A percentile compares a stretch with the other conserved stretches of the same genome.
Evolutionary conservation across 23 red algal genomes (phyloP).

Genomic region (Agarophyton chilense): DNA sequence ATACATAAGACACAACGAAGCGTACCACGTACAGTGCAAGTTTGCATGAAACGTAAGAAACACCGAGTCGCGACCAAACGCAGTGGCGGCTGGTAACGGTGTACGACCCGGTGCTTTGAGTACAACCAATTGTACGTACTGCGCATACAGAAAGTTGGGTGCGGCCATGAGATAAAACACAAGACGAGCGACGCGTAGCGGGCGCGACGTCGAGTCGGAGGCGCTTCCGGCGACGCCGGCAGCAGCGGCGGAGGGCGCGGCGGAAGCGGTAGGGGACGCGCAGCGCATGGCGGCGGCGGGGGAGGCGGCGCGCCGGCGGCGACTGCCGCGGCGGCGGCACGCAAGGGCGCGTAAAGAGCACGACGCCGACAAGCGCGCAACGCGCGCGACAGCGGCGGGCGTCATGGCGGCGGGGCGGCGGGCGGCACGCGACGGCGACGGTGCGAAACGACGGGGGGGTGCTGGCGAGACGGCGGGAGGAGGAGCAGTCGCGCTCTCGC

Average conservation of each 20-base stretch:
- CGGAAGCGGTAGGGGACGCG: background rate
- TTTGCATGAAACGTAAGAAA: conserved; percentile 71
- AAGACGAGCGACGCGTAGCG: conserved; percentile 43
- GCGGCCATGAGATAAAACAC: conserved; percentile 53
- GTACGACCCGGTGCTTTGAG: conserved; percentile 62
- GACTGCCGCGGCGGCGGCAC: background rate
- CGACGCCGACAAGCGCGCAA: no score
- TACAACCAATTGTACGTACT: conserved; percentile 57
- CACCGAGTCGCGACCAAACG: conserved; percentile 53
- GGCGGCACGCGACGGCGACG: no score
- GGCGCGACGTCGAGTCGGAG: conserved; percentile 3
- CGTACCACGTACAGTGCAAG: conserved; percentile 69
- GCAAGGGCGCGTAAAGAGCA: no score
- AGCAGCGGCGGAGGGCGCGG: background rate
- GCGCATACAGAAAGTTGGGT: conserved; percentile 63
- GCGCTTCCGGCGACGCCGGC: background rate
- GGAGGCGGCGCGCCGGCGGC: background rate
- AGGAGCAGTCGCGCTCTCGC: no score
- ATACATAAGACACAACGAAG: conserved; percentile 54
- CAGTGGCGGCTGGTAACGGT: conserved; percentile 43
- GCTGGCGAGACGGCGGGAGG: no score
- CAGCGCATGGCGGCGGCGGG: background rate
- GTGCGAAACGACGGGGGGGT: no score
- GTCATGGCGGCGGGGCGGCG: no score
- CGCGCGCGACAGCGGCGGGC: no score